Evolutionary conservation across 768 basidiomycete genomes (phyloP), one percentile per base, ranked within the genome.

Genomic region (Auricularia sp.): DNA sequence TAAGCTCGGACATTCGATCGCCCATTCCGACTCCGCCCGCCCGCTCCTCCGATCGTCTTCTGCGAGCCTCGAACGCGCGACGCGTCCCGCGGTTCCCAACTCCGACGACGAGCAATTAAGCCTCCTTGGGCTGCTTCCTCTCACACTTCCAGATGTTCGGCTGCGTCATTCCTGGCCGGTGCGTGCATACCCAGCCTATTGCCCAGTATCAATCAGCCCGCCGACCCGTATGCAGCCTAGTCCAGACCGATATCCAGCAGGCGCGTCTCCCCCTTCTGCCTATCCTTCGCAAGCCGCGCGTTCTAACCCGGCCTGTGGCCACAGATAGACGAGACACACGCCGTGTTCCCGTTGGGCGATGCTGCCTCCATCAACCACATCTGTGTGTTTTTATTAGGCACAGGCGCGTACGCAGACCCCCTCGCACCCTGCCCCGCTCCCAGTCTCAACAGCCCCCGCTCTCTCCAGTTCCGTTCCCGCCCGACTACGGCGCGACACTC

Each of bases 301-400:
- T 7, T 13, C 54, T 34, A 35, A 59, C 56, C 14, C 21, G 24
- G 10, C 47, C 21, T 18, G 34, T 33, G 8, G 39, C 39, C 39
- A 42, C 89, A 92, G 71, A 80, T 94, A 63, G 91, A 93, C 72
- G 87, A 90, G 51, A 92, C 89, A 0, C 91, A 93, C 68, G 91
- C 89, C 18, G 76, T 86, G 39, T 93, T 93, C 69, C 85, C 90
- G 73, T 80, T 95, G 7, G 81, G 83, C 0, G 78, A 81, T 33
- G 90, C 90, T 0, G 83, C 82, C 65, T 79, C 82, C 14, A 88
- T 94, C 67, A 94, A 94, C 70, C 92, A 95, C 71, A 75, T 94
- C 54, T 90, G 89, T 61, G 89, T 95, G 2, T 94, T 94, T 74
- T 75, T 95, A 14, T 74, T 91, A 3, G 92, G 92, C 54, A 87